These are phyloP conservation scores for Komagataella pseudopastoris DNA, from an alignment of 805 yeast species.

Conservation along the genomic window DNA sequence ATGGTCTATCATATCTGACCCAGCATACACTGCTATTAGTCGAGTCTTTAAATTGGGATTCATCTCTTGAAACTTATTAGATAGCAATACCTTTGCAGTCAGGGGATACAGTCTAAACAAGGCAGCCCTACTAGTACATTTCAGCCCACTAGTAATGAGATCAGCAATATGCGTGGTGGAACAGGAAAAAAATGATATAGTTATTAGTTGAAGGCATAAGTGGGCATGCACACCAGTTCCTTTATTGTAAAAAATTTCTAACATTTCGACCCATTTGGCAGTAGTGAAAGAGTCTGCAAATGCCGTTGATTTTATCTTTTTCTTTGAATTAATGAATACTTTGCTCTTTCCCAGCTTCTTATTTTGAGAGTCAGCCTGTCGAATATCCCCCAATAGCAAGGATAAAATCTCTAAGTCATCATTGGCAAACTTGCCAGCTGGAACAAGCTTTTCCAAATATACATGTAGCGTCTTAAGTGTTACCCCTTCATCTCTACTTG, in stretches of 20 bases:
- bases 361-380: conserved; percentile 5
- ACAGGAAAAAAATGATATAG: conserved; percentile 37
- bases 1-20: background rate
- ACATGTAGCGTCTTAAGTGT: conserved; percentile 32
- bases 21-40: conserved; percentile 26
- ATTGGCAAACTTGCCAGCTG: conserved; percentile 29
- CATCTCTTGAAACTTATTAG: conserved; percentile 28
- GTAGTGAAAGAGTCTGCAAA: conserved; percentile 46
- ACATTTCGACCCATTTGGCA: conserved; percentile 39
- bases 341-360: background rate
- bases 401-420: conserved; percentile 33
- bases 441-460: conserved; percentile 31
- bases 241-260: conserved; percentile 44
- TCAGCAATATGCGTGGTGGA: conserved; percentile 27
- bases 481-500: background rate
- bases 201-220: conserved; percentile 30
- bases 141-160: conserved; percentile 25
- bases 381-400: conserved; percentile 27
- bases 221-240: conserved; percentile 41
- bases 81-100: conserved; percentile 37
- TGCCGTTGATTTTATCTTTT: conserved; percentile 3
- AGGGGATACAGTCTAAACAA: conserved; percentile 36
- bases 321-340: background rate
- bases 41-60: conserved; percentile 40
- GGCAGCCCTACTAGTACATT: conserved; percentile 27